Evolutionary conservation across 805 yeast genomes (phyloP), one percentile per base, ranked within the genome.

Genomic region (Candida insectalens): DNA sequence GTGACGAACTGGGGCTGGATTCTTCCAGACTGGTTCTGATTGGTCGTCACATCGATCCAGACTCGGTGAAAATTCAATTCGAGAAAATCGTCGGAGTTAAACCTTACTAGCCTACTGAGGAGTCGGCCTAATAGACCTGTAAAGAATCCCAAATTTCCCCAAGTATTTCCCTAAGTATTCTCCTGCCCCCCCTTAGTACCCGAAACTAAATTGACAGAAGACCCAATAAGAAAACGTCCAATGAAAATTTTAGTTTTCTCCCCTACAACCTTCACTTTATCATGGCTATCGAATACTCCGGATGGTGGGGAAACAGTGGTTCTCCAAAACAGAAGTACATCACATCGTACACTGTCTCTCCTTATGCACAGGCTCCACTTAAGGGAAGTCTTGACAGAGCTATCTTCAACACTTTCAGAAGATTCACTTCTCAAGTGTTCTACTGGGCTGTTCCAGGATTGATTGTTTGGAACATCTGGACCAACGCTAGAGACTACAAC

Each of bases 261-360:
- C n/a, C n/a, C n/a, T n/a, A n/a, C n/a, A n/a, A n/a, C n/a, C n/a
- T n/a, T n/a, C n/a, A 5, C n/a, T 29, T 19, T 7, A 21, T 27
- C 20, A 19, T 19, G 21, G 20, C 22, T 15, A 23, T 32, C 21
- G 77, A 85, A 54, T 87, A 81, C 56, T 79, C 83, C 89, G 96
- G 96, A 50, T 87, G 96, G 96, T 87, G 96, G 96, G 96, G 96
- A 57, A 62, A 69, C 67, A 63, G 87, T 57, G 95, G 69, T 41
- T 71, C 83, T 62, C 88, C 92, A 58, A 73, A 72, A 50, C 95
- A 84, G 69, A 83, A 83, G 63, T 80, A 84, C 66, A 69, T 81
- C 45, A 82, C 89, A 42, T 73, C 82, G 40, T 92, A 89, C 71
- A 69, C 95, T 36, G 87, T 92, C 44, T 83, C 98, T 45, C 94